A percentile compares a stretch with the other conserved stretches of the same genome.
Evolutionary conservation across 2,329 filamentous ascomycete genomes (phyloP).

Genomic region (Pestalotiopsis sp.): DNA sequence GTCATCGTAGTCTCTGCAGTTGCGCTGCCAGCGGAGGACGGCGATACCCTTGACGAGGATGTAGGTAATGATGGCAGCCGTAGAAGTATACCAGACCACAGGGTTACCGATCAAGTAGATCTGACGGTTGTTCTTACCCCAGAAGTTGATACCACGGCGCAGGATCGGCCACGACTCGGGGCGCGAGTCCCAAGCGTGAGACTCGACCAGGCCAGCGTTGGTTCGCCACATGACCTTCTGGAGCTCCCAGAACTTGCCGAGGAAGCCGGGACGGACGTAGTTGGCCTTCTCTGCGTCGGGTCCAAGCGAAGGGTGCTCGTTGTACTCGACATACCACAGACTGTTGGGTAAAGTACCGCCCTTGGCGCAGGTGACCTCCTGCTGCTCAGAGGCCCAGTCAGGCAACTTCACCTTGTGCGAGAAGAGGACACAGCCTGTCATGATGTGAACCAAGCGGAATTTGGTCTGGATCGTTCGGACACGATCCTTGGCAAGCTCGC

Average conservation of each 20-base stretch:
- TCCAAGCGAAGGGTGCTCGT: slow-evolving; percentile 78
- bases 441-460: slow-evolving; percentile 91
- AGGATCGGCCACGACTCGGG: slow-evolving; percentile 92
- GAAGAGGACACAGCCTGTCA: slow-evolving; percentile 96
- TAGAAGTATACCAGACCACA: slow-evolving; percentile 91
- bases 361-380: slow-evolving; percentile 96
- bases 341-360: slow-evolving; percentile 94
- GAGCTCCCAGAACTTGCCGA: slow-evolving; percentile 96
- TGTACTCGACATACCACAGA: slow-evolving; percentile 94
- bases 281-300: slow-evolving; percentile 88
- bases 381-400: slow-evolving; percentile 96
- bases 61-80: slow-evolving; percentile 75
- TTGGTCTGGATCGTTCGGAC: slow-evolving; percentile 94
- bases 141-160: slow-evolving; percentile 97
- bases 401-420: slow-evolving; percentile 99
- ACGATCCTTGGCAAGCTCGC: slow-evolving; percentile 76
- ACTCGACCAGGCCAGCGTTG: slow-evolving; percentile 93
- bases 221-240: slow-evolving; percentile 99
- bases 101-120: slow-evolving; percentile 97
- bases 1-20: slow-evolving; percentile 81
- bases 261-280: slow-evolving; percentile 91
- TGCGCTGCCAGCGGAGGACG: slow-evolving; percentile 91
- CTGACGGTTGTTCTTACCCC: slow-evolving; percentile 91
- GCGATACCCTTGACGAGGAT: slow-evolving; percentile 84
- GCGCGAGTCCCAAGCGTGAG: slow-evolving; percentile 96